Evolutionary conservation across 2,329 filamentous ascomycete genomes (phyloP).

Genomic region (Fusarium sp.): DNA sequence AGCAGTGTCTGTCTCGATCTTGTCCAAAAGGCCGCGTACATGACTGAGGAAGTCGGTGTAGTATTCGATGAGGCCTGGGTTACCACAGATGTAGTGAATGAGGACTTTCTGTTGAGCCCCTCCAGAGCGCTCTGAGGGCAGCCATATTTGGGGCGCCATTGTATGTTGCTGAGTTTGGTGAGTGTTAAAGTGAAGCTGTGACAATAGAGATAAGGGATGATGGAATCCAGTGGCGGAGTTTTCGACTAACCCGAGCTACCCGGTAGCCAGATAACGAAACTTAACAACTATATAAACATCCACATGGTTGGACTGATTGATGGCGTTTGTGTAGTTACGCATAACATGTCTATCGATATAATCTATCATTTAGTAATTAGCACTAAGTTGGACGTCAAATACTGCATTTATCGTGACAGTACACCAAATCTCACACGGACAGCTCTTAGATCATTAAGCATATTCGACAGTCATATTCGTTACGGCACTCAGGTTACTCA

Average conservation of each 20-base stretch:
- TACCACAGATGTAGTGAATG: slow-evolving; percentile 80
- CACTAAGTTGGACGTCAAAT: background rate
- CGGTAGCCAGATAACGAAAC: background rate
- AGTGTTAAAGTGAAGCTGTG: background rate
- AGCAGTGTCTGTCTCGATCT: slow-evolving; percentile 51
- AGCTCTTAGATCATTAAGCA: background rate
- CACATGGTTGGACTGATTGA: background rate
- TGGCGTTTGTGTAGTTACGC: too few species aligned
- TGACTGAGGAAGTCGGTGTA: slow-evolving; percentile 74
- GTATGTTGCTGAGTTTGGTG: background rate
- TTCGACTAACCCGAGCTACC: slow-evolving; percentile 3
- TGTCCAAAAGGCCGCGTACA: slow-evolving; percentile 65
- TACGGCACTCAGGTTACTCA: slow-evolving; percentile 23
- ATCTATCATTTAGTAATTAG: too few species aligned
- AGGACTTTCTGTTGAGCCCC: slow-evolving; percentile 55
- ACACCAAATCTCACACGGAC: background rate
- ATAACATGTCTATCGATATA: too few species aligned
- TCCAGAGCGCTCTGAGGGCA: slow-evolving; percentile 45
- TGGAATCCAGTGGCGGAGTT: background rate
- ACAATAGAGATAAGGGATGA: background rate
- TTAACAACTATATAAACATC: background rate
- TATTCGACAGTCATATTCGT: slow-evolving; percentile 14
- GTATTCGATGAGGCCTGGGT: slow-evolving; percentile 80
- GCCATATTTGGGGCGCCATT: slow-evolving; percentile 46
- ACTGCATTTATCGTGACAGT: background rate